These are phyloP conservation scores for Venturia asperata DNA, from an alignment of 2,329 filamentous ascomycete genomes.

Conservation along the genomic window DNA sequence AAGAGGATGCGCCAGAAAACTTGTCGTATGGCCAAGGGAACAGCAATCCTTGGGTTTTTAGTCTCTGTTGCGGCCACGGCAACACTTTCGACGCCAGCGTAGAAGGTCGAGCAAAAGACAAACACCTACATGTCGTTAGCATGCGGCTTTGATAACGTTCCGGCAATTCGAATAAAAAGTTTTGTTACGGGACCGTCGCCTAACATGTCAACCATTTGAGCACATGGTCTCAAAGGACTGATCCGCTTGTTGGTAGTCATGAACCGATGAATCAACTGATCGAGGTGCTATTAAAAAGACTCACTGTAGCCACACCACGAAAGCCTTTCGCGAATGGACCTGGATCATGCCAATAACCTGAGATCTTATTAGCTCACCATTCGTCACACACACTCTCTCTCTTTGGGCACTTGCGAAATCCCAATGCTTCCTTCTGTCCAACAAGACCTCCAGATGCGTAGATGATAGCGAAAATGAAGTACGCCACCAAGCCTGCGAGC, in stretches of 20 bases:
- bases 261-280: not conserved
- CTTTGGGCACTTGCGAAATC: conserved; percentile 21
- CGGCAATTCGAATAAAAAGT: not conserved
- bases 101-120: conserved; percentile 38
- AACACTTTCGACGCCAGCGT: conserved; percentile 37
- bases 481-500: conserved; percentile 30
- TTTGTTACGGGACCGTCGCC: not conserved
- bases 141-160: not conserved
- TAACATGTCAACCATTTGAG: not conserved
- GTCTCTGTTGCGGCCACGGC: conserved; percentile 54
- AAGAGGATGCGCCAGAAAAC: conserved; percentile 21
- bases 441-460: conserved; percentile 22
- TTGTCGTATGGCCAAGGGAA: conserved; percentile 20
- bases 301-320: conserved; percentile 32
- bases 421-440: conserved; percentile 26
- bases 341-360: conserved; percentile 41
- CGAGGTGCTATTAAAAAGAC: not conserved
- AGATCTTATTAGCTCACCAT: conserved; percentile 22
- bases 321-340: conserved; percentile 40
- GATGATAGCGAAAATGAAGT: conserved; percentile 36
- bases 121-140: conserved; percentile 28
- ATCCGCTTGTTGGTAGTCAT: no score
- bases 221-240: not conserved
- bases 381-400: no score
- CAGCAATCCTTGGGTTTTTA: conserved; percentile 34